Evolutionary conservation across 768 basidiomycete genomes (phyloP), one percentile per base, ranked within the genome.

Genomic region (Termitomyces sp.): DNA sequence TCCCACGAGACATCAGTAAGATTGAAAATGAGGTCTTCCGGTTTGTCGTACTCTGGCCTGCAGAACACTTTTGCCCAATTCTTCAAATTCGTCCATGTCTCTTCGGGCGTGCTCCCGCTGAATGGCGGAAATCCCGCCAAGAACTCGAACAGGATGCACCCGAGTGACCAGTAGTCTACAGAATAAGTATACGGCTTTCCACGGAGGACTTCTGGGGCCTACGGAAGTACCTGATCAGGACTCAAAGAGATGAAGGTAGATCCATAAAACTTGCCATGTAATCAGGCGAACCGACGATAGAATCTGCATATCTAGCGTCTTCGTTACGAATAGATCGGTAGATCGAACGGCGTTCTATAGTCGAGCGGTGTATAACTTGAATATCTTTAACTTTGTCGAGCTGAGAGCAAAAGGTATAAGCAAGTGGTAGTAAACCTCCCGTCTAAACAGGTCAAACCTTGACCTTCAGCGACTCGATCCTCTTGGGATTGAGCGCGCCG

Each of bases 61-160:
- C 88, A 79, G 5, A 99, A 79, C 1, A 94, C 93, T 61, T 90
- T 90, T 18, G 87, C 85, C 97, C 97, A 99, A 70, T 98, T 98
- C 74, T 98, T 98, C 60, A 99, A 75, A 72, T 98, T 98, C 16
- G 93, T 93, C 97, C 97, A 99, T 0, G 97, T 99, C 72, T 99
- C 97, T 63, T 99, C 94, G 0, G 94, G 90, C 0, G 90, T 94
- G 41, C 88, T 84, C 18, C 97, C 97, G 48, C 92, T 97, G 76
- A 99, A 99, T 2, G 97, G 97, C 13, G 97, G 97, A 74, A 97
- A 99, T 28, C 97, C 96, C 1, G 93, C 90, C 16, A 96, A 77
- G 71, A 96, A 95, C 75, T 99, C 97, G 74, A 98, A 99, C 26
- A 99, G 76, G 65, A 99, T 98, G 71, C 97, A 98, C 6, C 97